Evolutionary conservation across 768 basidiomycete species (phyloP), one percentile per base, ranked within the genome.

Genomic region (Exsudoporus frostii): DNA sequence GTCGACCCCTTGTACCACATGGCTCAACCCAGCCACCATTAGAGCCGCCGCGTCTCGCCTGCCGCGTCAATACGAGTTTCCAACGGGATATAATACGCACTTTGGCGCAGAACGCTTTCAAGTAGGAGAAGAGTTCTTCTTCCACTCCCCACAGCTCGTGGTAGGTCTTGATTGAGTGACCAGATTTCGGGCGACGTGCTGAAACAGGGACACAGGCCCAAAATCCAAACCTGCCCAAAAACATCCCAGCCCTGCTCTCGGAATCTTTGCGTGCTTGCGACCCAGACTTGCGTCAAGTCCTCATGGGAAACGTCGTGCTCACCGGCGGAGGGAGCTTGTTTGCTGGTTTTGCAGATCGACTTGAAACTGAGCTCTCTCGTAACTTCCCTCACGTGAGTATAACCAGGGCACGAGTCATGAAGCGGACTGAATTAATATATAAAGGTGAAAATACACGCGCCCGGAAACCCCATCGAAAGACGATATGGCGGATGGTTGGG

Each of bases 401-500:
- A 25, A 34, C 27, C 24, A 45, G 24, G 46, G 6, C 36, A 50
- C 13, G 25, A 30, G 30, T 17, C 37, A 43, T 29, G 38, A n/a
- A n/a, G 17, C 45, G 42, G 39, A 56, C 48, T 57, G 20, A 65
- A 39, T 32, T 41, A 5, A 27, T 54, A n/a, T 39, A 57, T 72
- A 60, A 71, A 95, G 85, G 82, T 90, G 52, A 95, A 94, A 76
- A 88, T 96, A 37, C 91, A 96, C 62, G 87, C 94, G 1, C 88
- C 97, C 3, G 93, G 94, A 11, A 93, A 93, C 63, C 84, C 90
- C 0, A 79, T 86, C 45, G 97, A 98, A 69, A 82, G 96, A 42
- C 82, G 88, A 51, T 97, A 92, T 68, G 89, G 93, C 14, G 86
- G 89, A 19, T 99, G 97, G 97, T 74, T 99, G 7, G 97, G 97